phyloP scores from a whole-genome alignment of 1,284 basidiomycete species.

The Microbotryomycetes sp. region DNA sequence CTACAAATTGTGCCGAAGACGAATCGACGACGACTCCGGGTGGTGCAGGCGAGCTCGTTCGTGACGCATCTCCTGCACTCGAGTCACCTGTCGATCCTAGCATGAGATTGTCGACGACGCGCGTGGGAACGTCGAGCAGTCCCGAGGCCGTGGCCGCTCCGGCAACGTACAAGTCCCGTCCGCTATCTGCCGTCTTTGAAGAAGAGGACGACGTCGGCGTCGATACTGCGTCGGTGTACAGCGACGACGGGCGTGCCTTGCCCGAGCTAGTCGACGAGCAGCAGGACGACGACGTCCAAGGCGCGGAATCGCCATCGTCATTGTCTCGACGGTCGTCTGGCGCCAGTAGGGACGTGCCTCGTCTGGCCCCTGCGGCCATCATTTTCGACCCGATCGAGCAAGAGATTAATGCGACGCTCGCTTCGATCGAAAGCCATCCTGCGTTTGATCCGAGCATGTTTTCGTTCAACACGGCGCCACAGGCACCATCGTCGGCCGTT shows the following conservation, averaged over 20 bases:
- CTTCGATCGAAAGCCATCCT: constrained; percentile 9
- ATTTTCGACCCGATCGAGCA: constrained; percentile 5
- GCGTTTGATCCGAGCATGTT: not conserved
- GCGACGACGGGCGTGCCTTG: not conserved
- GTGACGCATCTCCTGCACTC: not conserved
- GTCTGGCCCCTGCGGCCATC: constrained; percentile 2
- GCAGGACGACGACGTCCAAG: not conserved
- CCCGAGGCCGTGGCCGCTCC: not conserved
- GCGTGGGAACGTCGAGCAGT: not conserved
- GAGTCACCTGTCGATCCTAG: not conserved
- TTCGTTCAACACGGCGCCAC: not conserved
- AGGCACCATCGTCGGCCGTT: not conserved
- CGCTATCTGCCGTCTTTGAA: not conserved
- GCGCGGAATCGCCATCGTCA: not conserved
- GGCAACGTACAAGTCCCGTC: not conserved
- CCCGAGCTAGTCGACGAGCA: not conserved
- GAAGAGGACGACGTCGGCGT: not conserved
- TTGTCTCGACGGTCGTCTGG: not conserved
- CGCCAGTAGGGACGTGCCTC: not conserved
- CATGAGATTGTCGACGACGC: not conserved
- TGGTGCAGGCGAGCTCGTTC: not conserved
- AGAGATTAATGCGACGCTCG: constrained; percentile 24
- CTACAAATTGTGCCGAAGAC: no score
- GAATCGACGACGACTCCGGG: no score
- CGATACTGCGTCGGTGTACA: not conserved